These are phyloP conservation scores for Tulasnella calospora DNA, from an alignment of 768 basidiomycete species.

Conservation along the genomic window DNA sequence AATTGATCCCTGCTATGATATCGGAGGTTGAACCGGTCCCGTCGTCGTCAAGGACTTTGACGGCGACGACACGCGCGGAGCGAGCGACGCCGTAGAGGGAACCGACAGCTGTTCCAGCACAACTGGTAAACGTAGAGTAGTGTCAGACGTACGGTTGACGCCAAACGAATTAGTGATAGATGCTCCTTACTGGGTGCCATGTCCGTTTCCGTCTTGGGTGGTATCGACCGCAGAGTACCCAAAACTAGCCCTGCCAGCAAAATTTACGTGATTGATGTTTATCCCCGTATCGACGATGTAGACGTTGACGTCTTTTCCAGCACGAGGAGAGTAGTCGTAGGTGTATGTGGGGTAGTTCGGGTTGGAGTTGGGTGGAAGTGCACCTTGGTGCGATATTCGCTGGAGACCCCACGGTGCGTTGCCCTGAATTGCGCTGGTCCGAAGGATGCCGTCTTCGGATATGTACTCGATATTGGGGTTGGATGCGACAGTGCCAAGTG, in stretches of 20 bases:
- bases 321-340: conserved; percentile 26
- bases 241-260: conserved; percentile 44
- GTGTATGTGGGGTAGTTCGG: background rate
- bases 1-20: conserved; percentile 39
- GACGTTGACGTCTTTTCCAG: conserved; percentile 41
- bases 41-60: conserved; percentile 42
- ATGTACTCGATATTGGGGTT: conserved; percentile 26
- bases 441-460: conserved; percentile 15
- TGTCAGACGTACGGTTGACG: conserved; percentile 22
- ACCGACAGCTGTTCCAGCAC: conserved; percentile 33
- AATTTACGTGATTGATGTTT: conserved; percentile 33
- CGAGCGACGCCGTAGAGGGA: conserved; percentile 39
- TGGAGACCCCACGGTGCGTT: conserved; percentile 17
- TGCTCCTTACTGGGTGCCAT: conserved; percentile 40
- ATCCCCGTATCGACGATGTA: conserved; percentile 43
- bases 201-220: conserved; percentile 42
- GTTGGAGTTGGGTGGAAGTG: background rate
- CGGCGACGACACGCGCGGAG: conserved; percentile 39
- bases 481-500: conserved; percentile 1
- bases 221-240: conserved; percentile 38
- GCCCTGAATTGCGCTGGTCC: background rate
- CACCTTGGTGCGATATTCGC: background rate
- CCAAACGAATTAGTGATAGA: conserved; percentile 24
- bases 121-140: conserved; percentile 25
- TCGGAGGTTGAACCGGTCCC: conserved; percentile 33